phyloP scores from a whole-genome alignment of 495 filamentous ascomycete species.

The Lichenothelia convexa region DNA sequence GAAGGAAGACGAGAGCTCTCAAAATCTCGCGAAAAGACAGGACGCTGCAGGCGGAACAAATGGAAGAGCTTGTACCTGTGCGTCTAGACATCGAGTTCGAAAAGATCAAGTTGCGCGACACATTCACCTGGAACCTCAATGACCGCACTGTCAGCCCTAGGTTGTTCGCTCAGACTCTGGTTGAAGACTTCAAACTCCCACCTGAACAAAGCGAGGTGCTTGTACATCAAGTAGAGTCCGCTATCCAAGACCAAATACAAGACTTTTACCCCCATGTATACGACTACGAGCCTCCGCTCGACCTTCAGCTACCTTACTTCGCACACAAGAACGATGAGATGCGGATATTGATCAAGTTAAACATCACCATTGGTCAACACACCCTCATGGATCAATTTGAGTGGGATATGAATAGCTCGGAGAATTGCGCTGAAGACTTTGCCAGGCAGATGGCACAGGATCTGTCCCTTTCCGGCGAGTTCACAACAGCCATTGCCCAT shows the following conservation, averaged over 20 bases:
- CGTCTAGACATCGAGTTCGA: constrained; percentile 89
- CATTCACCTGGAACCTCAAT: constrained; percentile 96
- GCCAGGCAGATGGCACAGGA: constrained; percentile 75
- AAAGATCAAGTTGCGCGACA: constrained; percentile 88
- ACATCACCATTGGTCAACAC: constrained; percentile 92
- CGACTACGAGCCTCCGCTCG: constrained; percentile 76
- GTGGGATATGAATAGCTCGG: constrained; percentile 93
- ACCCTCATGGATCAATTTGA: constrained; percentile 95
- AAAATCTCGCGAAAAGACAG: constrained; percentile 59
- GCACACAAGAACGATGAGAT: constrained; percentile 98
- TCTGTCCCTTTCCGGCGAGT: constrained; percentile 84
- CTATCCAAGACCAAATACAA: constrained; percentile 73
- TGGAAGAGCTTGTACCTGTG: constrained; percentile 80
- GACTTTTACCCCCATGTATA: constrained; percentile 85
- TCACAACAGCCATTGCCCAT: constrained; percentile 92
- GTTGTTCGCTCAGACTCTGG: constrained; percentile 67
- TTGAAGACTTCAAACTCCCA: constrained; percentile 79
- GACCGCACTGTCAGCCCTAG: constrained; percentile 65
- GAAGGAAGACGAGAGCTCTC: constrained; percentile 49
- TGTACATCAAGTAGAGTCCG: constrained; percentile 56
- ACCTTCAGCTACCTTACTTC: constrained; percentile 74
- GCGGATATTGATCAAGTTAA: constrained; percentile 84
- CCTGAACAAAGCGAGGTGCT: constrained; percentile 42
- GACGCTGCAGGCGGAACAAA: constrained; percentile 66
- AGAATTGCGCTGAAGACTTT: constrained; percentile 88